Evolutionary conservation across 2,329 filamentous ascomycete genomes (phyloP), one percentile per base, ranked within the genome.

Genomic region (Diaporthe ampelina): DNA sequence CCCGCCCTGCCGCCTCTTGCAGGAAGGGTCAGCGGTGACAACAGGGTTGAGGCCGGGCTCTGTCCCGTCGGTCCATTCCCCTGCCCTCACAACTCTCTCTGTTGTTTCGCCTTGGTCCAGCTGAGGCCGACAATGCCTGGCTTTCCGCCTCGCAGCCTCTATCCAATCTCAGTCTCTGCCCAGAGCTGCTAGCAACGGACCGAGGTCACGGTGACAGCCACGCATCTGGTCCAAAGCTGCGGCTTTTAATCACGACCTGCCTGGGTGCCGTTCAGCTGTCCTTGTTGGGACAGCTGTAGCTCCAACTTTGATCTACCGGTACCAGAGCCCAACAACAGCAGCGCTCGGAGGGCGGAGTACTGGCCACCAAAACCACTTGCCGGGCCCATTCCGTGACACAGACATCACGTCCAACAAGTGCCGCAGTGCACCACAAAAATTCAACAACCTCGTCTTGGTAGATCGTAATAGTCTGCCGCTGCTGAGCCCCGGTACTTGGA

Each of bases 401-500:
- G 52, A 54, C 52, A 72, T 32, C 57, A 72, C 48, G 59, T 54
- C 58, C 57, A 43, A 72, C 57, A 72, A 72, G 70, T 61, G 70
- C 70, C 57, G 70, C 70, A 63, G 57, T 45, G 35, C 59, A 63
- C 50, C 70, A 56, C 70, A 58, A 63, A 54, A 63, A 63, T n/a
- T 52, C 57, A 54, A 56, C 70, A 72, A 54, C 32, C 45, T 72
- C 48, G 50, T 63, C 57, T 63, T 63, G 48, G 69, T 72, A 72
- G 70, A 72, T 72, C 70, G 70, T 48, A 63, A 63, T 52, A 63
- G 70, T 63, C 57, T 63, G 58, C 70, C 57, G 37, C 57, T 54
- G 70, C 70, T 72, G 70, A 32, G 70, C 58, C 57, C 57, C 70
- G 70, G 70, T 72, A 63, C 70, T 52, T 63, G 45, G 59, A 63